Evolutionary conservation across 2,329 filamentous ascomycete species (phyloP).

Genomic region (Aspergillus sp.): DNA sequence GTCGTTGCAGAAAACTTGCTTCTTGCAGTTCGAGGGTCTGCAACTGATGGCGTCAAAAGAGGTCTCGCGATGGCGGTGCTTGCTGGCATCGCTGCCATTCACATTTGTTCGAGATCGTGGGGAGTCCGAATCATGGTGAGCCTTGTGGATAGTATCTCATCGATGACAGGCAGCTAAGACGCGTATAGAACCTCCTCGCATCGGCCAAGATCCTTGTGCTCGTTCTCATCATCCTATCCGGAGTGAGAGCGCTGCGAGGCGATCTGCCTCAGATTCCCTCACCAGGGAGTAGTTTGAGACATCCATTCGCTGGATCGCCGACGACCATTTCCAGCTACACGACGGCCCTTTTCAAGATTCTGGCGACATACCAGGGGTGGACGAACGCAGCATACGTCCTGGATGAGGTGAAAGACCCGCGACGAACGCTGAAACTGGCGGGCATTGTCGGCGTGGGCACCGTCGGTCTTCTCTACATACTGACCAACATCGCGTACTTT

Average conservation of each 20-base stretch:
- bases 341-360: conserved; percentile 70
- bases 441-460: conserved; percentile 59
- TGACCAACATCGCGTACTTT: conserved; percentile 68
- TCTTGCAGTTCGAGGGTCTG: conserved; percentile 61
- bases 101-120: conserved; percentile 64
- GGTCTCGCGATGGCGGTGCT: conserved; percentile 66
- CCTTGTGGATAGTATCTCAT: too few species aligned
- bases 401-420: conserved; percentile 65
- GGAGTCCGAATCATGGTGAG: conserved; percentile 60
- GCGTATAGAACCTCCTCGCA: conserved; percentile 56
- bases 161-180: not conserved
- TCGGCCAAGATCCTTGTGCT: conserved; percentile 66
- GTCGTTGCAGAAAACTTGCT: conserved; percentile 71
- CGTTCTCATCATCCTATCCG: conserved; percentile 63
- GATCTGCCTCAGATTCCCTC: conserved; percentile 57
- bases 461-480: conserved; percentile 63
- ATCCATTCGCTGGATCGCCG: conserved; percentile 62
- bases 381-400: conserved; percentile 41
- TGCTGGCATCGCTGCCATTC: conserved; percentile 64
- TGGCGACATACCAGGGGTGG: conserved; percentile 62
- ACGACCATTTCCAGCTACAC: conserved; percentile 63
- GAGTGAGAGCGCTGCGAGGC: conserved; percentile 62
- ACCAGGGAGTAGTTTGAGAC: conserved; percentile 59
- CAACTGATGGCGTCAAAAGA: conserved; percentile 66
- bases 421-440: conserved; percentile 64